phyloP scores from a whole-genome alignment of 2,329 filamentous ascomycete genomes.

The Huntiella savannae region DNA sequence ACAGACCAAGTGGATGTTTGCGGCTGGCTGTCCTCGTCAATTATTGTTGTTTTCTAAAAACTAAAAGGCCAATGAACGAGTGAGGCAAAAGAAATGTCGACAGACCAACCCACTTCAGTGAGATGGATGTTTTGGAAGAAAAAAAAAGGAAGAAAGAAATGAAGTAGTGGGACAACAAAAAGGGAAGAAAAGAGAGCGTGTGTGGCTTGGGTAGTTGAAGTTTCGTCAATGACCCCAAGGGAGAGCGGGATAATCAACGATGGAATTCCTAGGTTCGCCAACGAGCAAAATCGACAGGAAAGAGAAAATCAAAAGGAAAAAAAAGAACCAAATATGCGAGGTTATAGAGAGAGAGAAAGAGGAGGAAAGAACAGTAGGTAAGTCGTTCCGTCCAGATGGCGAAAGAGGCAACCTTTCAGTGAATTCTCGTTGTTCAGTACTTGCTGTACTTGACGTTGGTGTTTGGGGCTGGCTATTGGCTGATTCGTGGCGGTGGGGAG shows the following conservation, averaged over 20 bases:
- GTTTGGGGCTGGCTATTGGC: too few relatives aligned
- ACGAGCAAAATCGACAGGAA: background rate
- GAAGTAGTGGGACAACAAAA: background rate
- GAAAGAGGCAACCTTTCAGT: slow-evolving; percentile 10
- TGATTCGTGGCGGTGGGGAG: background rate
- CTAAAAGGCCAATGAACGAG: background rate
- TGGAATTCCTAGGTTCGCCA: slow-evolving; percentile 11
- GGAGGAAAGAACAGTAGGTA: background rate
- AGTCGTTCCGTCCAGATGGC: background rate
- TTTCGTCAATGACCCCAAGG: slow-evolving; percentile 5
- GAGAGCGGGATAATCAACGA: slow-evolving; percentile 10
- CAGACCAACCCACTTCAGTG: background rate
- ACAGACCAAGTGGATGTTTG: background rate
- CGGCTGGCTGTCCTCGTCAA: too few relatives aligned
- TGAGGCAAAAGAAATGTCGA: background rate
- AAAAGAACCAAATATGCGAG: background rate
- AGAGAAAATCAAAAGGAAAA: slow-evolving; percentile 4
- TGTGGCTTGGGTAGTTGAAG: slow-evolving; percentile 1
- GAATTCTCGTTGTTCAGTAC: slow-evolving; percentile 2
- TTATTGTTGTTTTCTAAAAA: background rate
- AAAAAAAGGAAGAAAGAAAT: background rate
- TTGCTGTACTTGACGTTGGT: too few relatives aligned
- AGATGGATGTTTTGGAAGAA: background rate
- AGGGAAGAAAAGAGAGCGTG: background rate
- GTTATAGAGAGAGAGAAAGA: slow-evolving; percentile 2